Base-by-base conservation (phyloP, 176 grass and related monocot species). In the Thinopyrum elongatum region DNA sequence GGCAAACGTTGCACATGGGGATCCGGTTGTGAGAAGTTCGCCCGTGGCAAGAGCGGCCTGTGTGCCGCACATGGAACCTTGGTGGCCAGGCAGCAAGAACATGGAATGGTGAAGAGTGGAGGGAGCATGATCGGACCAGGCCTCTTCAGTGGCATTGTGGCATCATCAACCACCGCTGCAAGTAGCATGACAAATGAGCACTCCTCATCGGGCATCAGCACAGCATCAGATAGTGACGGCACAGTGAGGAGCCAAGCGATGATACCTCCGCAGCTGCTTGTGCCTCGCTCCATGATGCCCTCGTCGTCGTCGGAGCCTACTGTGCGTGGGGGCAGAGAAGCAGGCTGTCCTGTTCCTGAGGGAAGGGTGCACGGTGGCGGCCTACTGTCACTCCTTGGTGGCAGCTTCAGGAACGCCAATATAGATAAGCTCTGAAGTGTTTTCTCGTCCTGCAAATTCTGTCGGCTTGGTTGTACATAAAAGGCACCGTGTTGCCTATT, bases 311-410 rank as follows among this genome's bases (percentile, higher is more conserved):
- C 81, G 63, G 85, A 80, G 17, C 87, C 80, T 64, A 84, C 82
- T 1, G 84, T 84, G 16, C 80, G 80, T 22, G 66, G 82, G 21
- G 84, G 77, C 69, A 90, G 83, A 83, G 90, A 86, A 81, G 93
- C 53, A 65, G 83, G 53, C 27, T 70, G 87, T 80, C 26, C 78
- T 38, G 86, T 91, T 60, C 93, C 93, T 10, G 93, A 95, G 58
- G 93, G 93, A 28, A 90, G 93, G 76, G 93, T 95, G 31, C 93
- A 95, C 38, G 93, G 93, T 71, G 93, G 93, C 23, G 87, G 88
- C 15, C 87, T 95, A 26, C 53, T 95, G 65, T 90, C 93, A 87
- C 88, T 90, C 34, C 90, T 95, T 26, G 87, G 87, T 63, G 90
- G 93, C 65, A 95, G 80, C 83, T 90, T 92, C 77, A 91, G 82